Evolutionary conservation across 192 early-diverging fungal species (phyloP).

Genomic region (Martensiomyces pterosporus): DNA sequence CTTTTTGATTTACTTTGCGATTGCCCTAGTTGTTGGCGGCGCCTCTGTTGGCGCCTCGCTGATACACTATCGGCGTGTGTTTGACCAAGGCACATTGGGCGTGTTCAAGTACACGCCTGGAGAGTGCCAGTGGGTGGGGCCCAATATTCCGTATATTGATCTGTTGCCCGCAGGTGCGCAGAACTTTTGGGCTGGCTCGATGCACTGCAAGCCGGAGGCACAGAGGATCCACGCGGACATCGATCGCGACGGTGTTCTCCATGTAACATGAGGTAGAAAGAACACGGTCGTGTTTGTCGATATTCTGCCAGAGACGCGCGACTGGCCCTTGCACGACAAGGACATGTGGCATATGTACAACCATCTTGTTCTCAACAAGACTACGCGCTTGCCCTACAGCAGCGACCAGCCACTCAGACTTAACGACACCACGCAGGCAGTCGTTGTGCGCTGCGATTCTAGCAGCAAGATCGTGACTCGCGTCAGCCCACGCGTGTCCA

Average conservation of each 20-base stretch:
- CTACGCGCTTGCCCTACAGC: slow-evolving; percentile 12
- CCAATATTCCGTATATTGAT: slow-evolving; percentile 51
- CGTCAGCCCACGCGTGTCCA: slow-evolving; percentile 21
- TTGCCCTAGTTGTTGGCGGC: slow-evolving; percentile 9
- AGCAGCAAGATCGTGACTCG: slow-evolving; percentile 38
- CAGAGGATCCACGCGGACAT: slow-evolving; percentile 40
- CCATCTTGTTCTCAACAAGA: slow-evolving; percentile 34
- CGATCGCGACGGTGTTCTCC: slow-evolving; percentile 32
- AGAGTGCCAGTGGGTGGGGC: slow-evolving; percentile 51
- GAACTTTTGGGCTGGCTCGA: slow-evolving; percentile 58
- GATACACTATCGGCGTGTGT: slow-evolving; percentile 42
- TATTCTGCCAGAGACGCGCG: slow-evolving; percentile 51
- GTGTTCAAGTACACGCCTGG: slow-evolving; percentile 10
- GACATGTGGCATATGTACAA: slow-evolving; percentile 47
- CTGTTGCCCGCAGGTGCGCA: slow-evolving; percentile 52
- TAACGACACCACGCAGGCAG: slow-evolving; percentile 34
- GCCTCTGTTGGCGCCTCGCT: slow-evolving; percentile 18
- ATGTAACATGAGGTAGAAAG: slow-evolving; percentile 16
- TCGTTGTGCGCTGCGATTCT: slow-evolving; percentile 47
- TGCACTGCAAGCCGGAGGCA: slow-evolving; percentile 23
- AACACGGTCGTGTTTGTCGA: slow-evolving; percentile 20
- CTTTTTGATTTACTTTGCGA: slow-evolving; percentile 37
- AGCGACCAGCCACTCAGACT: slow-evolving; percentile 22
- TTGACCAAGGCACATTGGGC: slow-evolving; percentile 31
- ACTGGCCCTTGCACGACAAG: slow-evolving; percentile 50